phyloP scores from a whole-genome alignment of 2,329 filamentous ascomycete genomes.

The Leptoxyphium fumago region DNA sequence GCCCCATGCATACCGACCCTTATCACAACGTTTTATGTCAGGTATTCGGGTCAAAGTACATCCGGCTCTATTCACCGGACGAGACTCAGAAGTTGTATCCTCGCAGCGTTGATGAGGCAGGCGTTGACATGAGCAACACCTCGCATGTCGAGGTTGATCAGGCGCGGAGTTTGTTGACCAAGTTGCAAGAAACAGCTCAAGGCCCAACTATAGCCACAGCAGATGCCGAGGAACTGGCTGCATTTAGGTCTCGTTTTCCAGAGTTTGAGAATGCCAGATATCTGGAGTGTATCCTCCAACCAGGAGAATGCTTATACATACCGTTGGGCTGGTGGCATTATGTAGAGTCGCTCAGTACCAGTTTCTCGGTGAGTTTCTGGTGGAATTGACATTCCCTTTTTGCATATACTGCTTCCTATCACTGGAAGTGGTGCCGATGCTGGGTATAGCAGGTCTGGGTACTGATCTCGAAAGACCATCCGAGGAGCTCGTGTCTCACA shows the following conservation, averaged over 20 bases:
- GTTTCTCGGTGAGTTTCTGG: slow-evolving; percentile 96
- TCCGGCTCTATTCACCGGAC: slow-evolving; percentile 67
- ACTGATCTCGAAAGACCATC: too few species aligned
- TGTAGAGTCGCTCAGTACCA: slow-evolving; percentile 67
- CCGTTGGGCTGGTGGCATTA: slow-evolving; percentile 98
- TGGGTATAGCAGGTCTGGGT: too few species aligned
- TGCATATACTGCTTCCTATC: too few species aligned
- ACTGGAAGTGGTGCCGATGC: too few species aligned
- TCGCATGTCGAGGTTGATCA: slow-evolving; percentile 53
- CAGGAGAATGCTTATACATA: slow-evolving; percentile 78
- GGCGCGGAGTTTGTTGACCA: slow-evolving; percentile 4
- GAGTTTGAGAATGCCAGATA: slow-evolving; percentile 48
- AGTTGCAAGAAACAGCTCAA: neutral
- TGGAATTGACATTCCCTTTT: slow-evolving; percentile 43
- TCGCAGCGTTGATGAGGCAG: slow-evolving; percentile 43
- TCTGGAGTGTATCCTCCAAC: slow-evolving; percentile 62
- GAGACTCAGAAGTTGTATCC: slow-evolving; percentile 47
- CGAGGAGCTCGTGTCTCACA: too few species aligned
- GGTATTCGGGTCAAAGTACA: slow-evolving; percentile 78
- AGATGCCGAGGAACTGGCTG: neutral
- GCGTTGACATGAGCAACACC: slow-evolving; percentile 88
- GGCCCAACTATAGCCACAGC: too few species aligned
- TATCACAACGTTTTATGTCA: slow-evolving; percentile 89
- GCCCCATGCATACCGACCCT: slow-evolving; percentile 82
- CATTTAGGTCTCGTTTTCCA: slow-evolving; percentile 24